Conservation (phyloP, 768 basidiomycete genomes). For the Tylopilus vinaceipallidus region DNA sequence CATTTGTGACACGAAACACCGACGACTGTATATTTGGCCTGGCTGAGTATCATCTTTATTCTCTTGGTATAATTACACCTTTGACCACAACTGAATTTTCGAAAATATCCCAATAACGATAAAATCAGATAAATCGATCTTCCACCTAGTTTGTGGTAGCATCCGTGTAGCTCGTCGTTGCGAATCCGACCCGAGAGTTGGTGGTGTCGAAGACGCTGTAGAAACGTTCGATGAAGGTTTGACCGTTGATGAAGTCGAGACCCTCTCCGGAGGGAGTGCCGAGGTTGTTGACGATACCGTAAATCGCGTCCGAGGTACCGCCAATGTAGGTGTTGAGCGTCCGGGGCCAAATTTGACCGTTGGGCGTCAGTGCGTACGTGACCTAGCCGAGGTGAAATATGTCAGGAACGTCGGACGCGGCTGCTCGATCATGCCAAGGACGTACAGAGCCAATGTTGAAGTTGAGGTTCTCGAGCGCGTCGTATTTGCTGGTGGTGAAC, state of each 20-base stretch:
- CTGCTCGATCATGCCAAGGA: too few species aligned
- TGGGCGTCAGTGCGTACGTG: conserved; percentile 40
- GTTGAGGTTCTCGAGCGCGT: conserved; percentile 50
- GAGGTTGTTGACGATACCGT: conserved; percentile 37
- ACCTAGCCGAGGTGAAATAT: conserved; percentile 6
- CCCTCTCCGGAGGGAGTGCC: conserved; percentile 43
- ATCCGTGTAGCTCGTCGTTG: conserved; percentile 28
- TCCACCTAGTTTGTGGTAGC: conserved; percentile 29
- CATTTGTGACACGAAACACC: too few species aligned
- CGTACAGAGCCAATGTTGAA: conserved; percentile 50
- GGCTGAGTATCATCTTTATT: neutral
- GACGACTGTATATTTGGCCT: neutral
- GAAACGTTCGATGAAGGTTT: conserved; percentile 58
- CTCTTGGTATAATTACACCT: neutral
- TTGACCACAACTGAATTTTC: neutral
- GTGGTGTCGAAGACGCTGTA: conserved; percentile 64
- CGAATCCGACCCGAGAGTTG: conserved; percentile 40
- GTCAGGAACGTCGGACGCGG: conserved; percentile 2
- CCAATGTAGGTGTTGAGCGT: conserved; percentile 45
- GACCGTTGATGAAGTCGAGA: conserved; percentile 56
- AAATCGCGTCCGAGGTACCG: conserved; percentile 35
- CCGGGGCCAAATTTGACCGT: conserved; percentile 44
- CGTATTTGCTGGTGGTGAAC: conserved; percentile 50
- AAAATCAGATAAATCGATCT: neutral
- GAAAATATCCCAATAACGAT: neutral